phyloP scores from a whole-genome alignment of 805 yeast genomes.

The Lipomyces yamadae region DNA sequence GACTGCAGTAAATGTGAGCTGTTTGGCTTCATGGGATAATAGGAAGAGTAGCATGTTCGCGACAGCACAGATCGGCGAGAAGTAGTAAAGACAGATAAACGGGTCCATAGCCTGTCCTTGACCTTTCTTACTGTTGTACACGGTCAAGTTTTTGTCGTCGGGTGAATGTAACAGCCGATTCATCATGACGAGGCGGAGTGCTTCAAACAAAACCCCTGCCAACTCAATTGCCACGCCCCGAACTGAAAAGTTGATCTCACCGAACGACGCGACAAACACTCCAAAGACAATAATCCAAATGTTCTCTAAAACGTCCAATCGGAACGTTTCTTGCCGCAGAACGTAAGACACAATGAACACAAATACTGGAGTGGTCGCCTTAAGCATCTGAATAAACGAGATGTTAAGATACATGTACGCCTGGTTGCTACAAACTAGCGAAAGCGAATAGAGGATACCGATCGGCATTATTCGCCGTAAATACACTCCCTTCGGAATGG shows the following conservation, averaged over 20 bases:
- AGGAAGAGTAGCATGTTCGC: constrained; percentile 27
- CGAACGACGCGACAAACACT: constrained; percentile 40
- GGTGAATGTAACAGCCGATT: constrained; percentile 38
- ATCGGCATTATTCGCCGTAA: constrained; percentile 38
- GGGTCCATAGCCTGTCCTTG: constrained; percentile 39
- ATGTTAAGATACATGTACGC: constrained; percentile 41
- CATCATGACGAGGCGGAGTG: constrained; percentile 39
- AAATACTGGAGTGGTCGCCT: constrained; percentile 41
- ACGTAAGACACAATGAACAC: constrained; percentile 38
- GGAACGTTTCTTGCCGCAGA: constrained; percentile 36
- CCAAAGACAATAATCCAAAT: constrained; percentile 40
- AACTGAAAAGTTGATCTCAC: constrained; percentile 36
- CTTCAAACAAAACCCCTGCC: constrained; percentile 38
- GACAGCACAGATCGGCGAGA: constrained; percentile 40
- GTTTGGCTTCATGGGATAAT: constrained; percentile 24
- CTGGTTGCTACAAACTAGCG: constrained; percentile 38
- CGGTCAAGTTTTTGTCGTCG: constrained; percentile 14
- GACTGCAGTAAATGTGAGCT: constrained; percentile 28
- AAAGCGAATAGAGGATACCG: constrained; percentile 39
- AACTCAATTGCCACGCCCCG: constrained; percentile 36
- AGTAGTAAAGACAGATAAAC: constrained; percentile 39
- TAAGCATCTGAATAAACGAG: constrained; percentile 42
- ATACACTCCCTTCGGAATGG: constrained; percentile 32
- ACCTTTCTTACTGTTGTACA: constrained; percentile 23
- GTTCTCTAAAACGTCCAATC: constrained; percentile 34